These are phyloP conservation scores for Cyberlindnera subsufficiens DNA, from an alignment of 805 yeast genomes.

Conservation along the genomic window DNA sequence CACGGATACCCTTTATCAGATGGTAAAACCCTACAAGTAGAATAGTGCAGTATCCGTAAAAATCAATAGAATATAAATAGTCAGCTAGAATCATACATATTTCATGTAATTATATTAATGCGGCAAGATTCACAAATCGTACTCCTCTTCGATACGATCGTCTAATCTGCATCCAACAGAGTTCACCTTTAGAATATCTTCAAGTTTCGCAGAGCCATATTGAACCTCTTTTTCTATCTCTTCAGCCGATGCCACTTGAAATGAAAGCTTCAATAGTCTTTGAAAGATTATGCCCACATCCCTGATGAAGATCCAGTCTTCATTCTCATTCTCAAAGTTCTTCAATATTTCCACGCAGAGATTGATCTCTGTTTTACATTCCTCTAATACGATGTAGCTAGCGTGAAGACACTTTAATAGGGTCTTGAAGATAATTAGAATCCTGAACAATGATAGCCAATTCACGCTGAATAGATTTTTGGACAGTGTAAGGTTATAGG, in stretches of 20 bases:
- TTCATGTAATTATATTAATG: background rate
- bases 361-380: slow-evolving; percentile 43
- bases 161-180: slow-evolving; percentile 35
- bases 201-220: slow-evolving; percentile 40
- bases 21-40: too few relatives aligned
- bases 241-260: slow-evolving; percentile 35
- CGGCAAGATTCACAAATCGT: slow-evolving; percentile 5
- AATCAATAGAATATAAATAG: too few relatives aligned
- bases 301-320: slow-evolving; percentile 41
- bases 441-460: slow-evolving; percentile 47
- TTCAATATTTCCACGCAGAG: slow-evolving; percentile 42
- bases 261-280: slow-evolving; percentile 37
- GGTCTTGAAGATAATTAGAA: slow-evolving; percentile 41
- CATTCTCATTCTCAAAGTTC: slow-evolving; percentile 34
- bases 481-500: slow-evolving; percentile 33
- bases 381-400: slow-evolving; percentile 40
- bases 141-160: slow-evolving; percentile 19
- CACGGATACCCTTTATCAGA: too few relatives aligned
- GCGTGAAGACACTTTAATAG: slow-evolving; percentile 41
- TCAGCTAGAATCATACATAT: too few relatives aligned
- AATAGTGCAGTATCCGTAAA: too few relatives aligned
- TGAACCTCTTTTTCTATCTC: slow-evolving; percentile 34
- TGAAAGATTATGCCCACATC: slow-evolving; percentile 42
- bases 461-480: slow-evolving; percentile 22
- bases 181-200: slow-evolving; percentile 40